Evolutionary conservation across 179 eudicot genomes (phyloP), one percentile per base, ranked within the genome.

Genomic region (Spinacia oleracea): DNA sequence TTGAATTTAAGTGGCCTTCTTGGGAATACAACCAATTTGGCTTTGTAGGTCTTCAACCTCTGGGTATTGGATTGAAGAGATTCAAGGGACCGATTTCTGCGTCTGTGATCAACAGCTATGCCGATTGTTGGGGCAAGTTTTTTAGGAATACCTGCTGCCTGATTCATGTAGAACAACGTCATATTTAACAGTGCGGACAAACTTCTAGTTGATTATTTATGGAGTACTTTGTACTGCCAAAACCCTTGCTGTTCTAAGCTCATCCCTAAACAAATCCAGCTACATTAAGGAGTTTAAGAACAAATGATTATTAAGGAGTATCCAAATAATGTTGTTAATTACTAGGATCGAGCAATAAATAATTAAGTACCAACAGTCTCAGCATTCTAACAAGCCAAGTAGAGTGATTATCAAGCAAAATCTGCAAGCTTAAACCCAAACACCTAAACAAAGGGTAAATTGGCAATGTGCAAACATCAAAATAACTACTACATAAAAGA

Each of bases 11-110:
- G 85, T 32, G 89, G 83, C 56, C 83, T 89, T 18, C 93, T 88
- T 74, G 97, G 98, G 97, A 92, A 93, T 79, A 91, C 88, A 55
- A 92, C 96, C 72, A 92, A 70, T 87, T 91, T 91, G 73, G 97
- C 96, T 79, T 92, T 92, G 89, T 89, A 87, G 20, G 92, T 89
- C 87, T 92, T 92, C 77, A 92, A 81, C 91, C 96, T 85, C 83
- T 89, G 93, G 35, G 86, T 89, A 81, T 90, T 91, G 43, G 88
- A 38, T 80, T 92, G 93, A 1, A 92, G 85, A 67, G 87, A 81
- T 84, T 92, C 96, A 38, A 90, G 70, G 5, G 96, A 92, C 29
- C 93, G 81, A 79, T 92, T 91, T 82, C 80, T 86, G 63, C 96
- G 88, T 16, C 96, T 85, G 68, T 92, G 96, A 74, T 92, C 97